Evolutionary conservation across 148 eudicot genomes (phyloP), one percentile per base, ranked within the genome.

Genomic region (Drosera capensis): DNA sequence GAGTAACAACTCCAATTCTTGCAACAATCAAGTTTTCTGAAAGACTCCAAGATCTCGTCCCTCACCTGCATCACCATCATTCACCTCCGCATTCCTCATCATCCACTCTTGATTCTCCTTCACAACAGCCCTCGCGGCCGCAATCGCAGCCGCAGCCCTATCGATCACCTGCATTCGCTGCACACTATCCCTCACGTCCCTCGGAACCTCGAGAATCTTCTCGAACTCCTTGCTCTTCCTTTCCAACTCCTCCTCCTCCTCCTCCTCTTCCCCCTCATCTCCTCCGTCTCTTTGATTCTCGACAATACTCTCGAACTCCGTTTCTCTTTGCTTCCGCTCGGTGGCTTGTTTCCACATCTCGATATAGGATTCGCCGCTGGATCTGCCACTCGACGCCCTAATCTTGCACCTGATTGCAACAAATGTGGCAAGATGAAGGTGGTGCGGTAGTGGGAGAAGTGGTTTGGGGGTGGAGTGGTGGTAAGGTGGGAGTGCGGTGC

Each of bases 121-220:
- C 7, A 87, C 48, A 44, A 87, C 36, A 11, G 86, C 73, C 3
- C 73, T 65, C 8, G 96, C 86, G 2, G 94, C 96, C 0, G 94
- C 80, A 20, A 87, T 76, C 4, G 94, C 96, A 1, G 96, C 96
- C 11, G 80, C 78, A 7, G 96, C 96, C 28, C 96, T 75, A 70
- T 87, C 96, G 63, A 87, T 72, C 11, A 87, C 80, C 72, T 87
- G 96, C 67, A 82, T 60, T 21, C 80, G 68, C 78, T 87, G 96
- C 14, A 66, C 60, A 41, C 73, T 70, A 49, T 87, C 90, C 38
- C 96, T 70, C 60, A 79, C 94, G 57, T 82, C 96, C 17, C 39
- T 57, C 1, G 82, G 25, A 45, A 87, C 86, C 51, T 79, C 66
- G 5, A 82, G 71, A 63, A 87, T 67, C 70, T 79, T 87, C 67